Percentiles rank a stretch among this genome's conserved stretches.
Evolutionary conservation across 257 asterid species (phyloP).

Genomic region (Ajuga chamaepitys): DNA sequence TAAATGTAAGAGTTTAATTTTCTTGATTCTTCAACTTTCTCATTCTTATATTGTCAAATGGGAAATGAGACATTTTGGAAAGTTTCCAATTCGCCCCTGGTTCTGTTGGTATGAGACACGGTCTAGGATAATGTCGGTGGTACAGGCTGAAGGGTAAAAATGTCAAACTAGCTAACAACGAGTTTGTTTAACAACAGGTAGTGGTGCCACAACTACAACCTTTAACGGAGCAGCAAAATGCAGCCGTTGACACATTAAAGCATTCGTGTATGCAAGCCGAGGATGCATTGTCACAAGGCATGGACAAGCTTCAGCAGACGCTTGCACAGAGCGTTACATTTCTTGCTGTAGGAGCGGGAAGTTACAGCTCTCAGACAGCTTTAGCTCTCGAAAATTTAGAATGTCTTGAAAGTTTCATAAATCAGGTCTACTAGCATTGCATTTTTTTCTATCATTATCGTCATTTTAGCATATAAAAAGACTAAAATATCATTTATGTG

Average conservation of each 20-base stretch:
- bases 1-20: constrained; percentile 43
- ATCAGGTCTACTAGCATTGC: constrained; percentile 46
- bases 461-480: too few relatives aligned
- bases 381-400: constrained; percentile 61
- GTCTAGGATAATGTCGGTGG: too few relatives aligned
- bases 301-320: constrained; percentile 84
- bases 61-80: too few relatives aligned
- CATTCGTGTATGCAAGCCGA: constrained; percentile 92
- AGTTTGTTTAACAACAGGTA: constrained; percentile 31
- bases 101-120: too few relatives aligned
- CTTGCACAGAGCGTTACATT: constrained; percentile 58
- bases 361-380: constrained; percentile 44
- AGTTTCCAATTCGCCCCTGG: too few relatives aligned
- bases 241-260: constrained; percentile 37
- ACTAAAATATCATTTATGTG: too few relatives aligned
- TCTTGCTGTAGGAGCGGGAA: constrained; percentile 42
- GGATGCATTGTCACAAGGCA: constrained; percentile 87
- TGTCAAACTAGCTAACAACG: background rate
- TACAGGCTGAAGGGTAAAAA: too few relatives aligned
- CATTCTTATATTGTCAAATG: too few relatives aligned
- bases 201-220: constrained; percentile 68
- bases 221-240: constrained; percentile 53
- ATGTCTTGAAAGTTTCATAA: constrained; percentile 59
- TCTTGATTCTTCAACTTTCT: background rate
- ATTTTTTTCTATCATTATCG: too few relatives aligned